Evolutionary conservation across 331 rosid genomes (phyloP).

Genomic region (Prunus yedoensis): DNA sequence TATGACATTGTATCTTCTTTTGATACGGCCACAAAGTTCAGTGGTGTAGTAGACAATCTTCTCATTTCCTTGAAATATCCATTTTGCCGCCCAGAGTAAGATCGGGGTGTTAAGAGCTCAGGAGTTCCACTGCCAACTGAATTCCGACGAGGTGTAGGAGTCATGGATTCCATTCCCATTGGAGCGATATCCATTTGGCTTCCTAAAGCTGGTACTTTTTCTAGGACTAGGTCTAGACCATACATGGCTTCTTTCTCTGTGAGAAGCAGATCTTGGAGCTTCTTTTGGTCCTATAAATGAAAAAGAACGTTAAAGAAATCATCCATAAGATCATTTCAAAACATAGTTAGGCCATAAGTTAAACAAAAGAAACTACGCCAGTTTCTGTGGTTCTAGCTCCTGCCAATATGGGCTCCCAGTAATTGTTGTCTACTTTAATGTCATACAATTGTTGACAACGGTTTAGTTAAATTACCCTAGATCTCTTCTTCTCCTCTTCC

Average conservation of each 20-base stretch:
- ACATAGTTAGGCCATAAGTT: neutral
- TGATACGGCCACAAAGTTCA: conserved; percentile 80
- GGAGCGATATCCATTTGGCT: conserved; percentile 63
- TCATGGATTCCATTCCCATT: conserved; percentile 85
- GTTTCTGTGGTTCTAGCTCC: neutral
- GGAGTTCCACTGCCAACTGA: conserved; percentile 68
- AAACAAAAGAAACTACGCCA: neutral
- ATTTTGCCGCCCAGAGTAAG: conserved; percentile 87
- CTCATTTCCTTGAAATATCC: conserved; percentile 85
- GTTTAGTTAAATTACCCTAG: conserved; percentile 52
- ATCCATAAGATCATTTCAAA: neutral
- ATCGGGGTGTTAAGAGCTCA: conserved; percentile 79
- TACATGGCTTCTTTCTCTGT: conserved; percentile 87
- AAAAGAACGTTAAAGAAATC: conserved; percentile 1
- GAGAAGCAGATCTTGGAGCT: conserved; percentile 84
- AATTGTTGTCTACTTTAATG: neutral
- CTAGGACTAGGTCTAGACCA: conserved; percentile 97
- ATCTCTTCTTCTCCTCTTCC: conserved; percentile 80
- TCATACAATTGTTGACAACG: neutral
- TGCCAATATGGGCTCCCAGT: no score
- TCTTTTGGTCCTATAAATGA: conserved; percentile 81
- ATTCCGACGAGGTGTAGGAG: conserved; percentile 89
- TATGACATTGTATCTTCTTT: conserved; percentile 94
- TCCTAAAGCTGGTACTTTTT: conserved; percentile 77
- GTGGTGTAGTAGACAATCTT: conserved; percentile 83